phyloP scores from a whole-genome alignment of 176 grass and related monocot species.

The Miscanthus lutarioriparius region DNA sequence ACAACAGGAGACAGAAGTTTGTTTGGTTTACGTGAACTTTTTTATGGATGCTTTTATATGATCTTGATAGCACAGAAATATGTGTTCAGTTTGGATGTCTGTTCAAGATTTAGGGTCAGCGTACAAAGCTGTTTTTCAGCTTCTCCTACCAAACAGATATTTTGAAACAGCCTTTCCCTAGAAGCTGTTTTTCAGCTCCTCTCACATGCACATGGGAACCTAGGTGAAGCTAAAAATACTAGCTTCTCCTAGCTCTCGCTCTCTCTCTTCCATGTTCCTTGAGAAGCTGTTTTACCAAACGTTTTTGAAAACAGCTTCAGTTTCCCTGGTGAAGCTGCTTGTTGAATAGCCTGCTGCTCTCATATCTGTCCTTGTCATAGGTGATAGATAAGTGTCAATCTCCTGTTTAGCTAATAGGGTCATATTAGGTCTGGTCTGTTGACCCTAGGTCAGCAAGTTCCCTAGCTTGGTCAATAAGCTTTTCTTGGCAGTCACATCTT shows the following conservation, averaged over 20 bases:
- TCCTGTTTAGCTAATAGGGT: too few species aligned
- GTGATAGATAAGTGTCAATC: too few species aligned
- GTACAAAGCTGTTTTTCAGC: neutral
- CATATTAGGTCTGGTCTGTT: too few species aligned
- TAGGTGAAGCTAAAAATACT: neutral
- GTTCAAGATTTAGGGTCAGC: neutral
- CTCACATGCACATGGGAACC: neutral
- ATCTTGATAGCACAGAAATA: conserved; percentile 26
- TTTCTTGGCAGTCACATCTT: neutral
- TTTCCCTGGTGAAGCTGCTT: neutral
- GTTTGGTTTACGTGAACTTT: neutral
- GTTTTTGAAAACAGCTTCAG: neutral
- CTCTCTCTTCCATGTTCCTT: neutral
- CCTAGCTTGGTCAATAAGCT: too few species aligned
- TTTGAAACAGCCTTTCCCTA: neutral
- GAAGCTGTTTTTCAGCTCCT: neutral
- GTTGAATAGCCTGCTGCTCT: too few species aligned
- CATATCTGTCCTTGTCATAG: too few species aligned
- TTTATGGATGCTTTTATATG: neutral
- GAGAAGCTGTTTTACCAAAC: neutral
- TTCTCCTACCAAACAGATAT: neutral
- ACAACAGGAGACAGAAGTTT: neutral
- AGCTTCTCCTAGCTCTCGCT: neutral
- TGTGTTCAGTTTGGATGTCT: conserved; percentile 5
- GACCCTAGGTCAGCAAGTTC: too few species aligned